These are phyloP conservation scores for Ophiostoma sp. DNA, from an alignment of 2,329 filamentous ascomycete species.

Conservation along the genomic window DNA sequence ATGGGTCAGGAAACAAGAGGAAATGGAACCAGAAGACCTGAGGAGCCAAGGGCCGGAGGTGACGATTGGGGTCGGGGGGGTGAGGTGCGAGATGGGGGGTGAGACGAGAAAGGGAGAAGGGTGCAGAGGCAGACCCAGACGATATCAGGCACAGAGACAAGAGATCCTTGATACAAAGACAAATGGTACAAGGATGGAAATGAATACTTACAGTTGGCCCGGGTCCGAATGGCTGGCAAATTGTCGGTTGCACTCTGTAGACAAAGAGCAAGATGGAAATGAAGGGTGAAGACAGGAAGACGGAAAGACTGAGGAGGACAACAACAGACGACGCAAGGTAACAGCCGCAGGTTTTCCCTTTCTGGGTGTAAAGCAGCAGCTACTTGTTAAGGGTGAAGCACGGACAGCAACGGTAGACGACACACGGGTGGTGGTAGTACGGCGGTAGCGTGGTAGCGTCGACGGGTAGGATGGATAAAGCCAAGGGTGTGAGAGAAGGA, in stretches of 20 bases:
- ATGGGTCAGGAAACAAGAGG: background rate
- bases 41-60: background rate
- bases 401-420: slow-evolving; percentile 17
- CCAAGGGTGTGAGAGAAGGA: background rate
- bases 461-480: slow-evolving; percentile 15
- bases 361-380: background rate
- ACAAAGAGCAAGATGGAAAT: background rate
- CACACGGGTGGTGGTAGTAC: slow-evolving; percentile 21
- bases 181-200: no score
- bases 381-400: background rate
- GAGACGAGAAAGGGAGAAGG: background rate
- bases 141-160: background rate
- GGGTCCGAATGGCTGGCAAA: background rate
- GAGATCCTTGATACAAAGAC: background rate
- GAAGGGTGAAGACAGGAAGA: background rate
- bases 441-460: slow-evolving; percentile 25
- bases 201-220: background rate
- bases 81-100: background rate
- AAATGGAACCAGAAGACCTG: slow-evolving; percentile 1
- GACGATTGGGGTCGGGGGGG: background rate
- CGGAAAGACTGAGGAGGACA: background rate
- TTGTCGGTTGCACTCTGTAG: background rate
- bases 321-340: background rate
- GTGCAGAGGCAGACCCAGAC: background rate
- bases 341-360: background rate